phyloP scores from a whole-genome alignment of 83 land plant genomes.

The Thuja plicata region DNA sequence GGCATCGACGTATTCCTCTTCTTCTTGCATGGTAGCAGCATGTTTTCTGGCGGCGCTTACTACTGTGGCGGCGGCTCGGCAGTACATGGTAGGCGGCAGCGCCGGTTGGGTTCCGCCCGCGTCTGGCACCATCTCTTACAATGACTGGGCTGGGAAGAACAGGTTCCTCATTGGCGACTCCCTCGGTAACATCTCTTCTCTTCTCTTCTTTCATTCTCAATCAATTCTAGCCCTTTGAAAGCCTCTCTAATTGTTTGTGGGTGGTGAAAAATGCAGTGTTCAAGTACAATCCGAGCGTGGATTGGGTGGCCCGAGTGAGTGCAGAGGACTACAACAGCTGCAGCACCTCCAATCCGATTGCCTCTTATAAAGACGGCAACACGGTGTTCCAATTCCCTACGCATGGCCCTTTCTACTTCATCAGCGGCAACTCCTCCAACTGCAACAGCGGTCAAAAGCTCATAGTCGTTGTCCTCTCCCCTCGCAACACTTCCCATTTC shows the following conservation, averaged over 20 bases:
- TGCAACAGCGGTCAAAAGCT: constrained; percentile 44
- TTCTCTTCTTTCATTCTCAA: too few relatives aligned
- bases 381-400: constrained; percentile 35
- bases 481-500: neutral
- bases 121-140: constrained; percentile 16
- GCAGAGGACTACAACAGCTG: constrained; percentile 35
- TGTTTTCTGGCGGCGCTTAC: neutral
- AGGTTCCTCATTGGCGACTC: constrained; percentile 36
- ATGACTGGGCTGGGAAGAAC: constrained; percentile 40
- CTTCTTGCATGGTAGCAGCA: neutral
- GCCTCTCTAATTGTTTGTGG: neutral
- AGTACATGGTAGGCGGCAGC: constrained; percentile 29
- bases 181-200: constrained; percentile 16
- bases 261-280: constrained; percentile 25
- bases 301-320: constrained; percentile 43
- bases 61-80: neutral
- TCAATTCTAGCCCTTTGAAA: too few relatives aligned
- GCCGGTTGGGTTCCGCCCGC: constrained; percentile 38
- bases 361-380: constrained; percentile 26
- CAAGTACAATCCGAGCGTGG: constrained; percentile 37
- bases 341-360: constrained; percentile 22
- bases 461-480: constrained; percentile 8
- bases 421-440: constrained; percentile 28
- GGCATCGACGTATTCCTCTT: neutral
- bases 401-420: constrained; percentile 50